Conservation (phyloP, 2,329 filamentous ascomycete genomes). For the Tympanopsis confertula region DNA sequence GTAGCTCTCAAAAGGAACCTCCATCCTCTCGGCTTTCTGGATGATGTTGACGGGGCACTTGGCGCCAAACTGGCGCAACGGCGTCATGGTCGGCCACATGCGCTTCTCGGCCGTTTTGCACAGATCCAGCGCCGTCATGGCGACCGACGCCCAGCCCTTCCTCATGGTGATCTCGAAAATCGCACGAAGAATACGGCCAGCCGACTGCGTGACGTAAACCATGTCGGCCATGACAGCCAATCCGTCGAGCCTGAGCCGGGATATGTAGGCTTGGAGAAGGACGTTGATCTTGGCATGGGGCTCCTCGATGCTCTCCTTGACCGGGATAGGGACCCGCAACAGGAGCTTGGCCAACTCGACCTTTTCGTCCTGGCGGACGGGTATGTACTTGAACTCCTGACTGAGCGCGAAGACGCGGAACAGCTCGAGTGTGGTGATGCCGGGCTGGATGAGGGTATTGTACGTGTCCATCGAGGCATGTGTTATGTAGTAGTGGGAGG, state of each 20-base stretch:
- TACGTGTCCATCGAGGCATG: slow-evolving; percentile 95
- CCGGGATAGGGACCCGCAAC: slow-evolving; percentile 80
- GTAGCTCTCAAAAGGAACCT: slow-evolving; percentile 85
- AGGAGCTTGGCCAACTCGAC: slow-evolving; percentile 87
- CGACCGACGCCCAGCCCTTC: slow-evolving; percentile 89
- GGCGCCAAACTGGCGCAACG: slow-evolving; percentile 81
- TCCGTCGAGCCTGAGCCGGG: slow-evolving; percentile 82
- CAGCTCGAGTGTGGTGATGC: slow-evolving; percentile 84
- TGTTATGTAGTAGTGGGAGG: slow-evolving; percentile 97
- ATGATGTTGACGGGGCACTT: slow-evolving; percentile 74
- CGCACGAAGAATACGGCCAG: slow-evolving; percentile 85
- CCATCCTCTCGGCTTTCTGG: slow-evolving; percentile 85
- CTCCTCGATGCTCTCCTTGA: slow-evolving; percentile 96
- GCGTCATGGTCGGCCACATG: slow-evolving; percentile 99
- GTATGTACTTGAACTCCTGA: slow-evolving; percentile 98
- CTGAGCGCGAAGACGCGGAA: slow-evolving; percentile 94
- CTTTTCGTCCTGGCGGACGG: slow-evolving; percentile 94
- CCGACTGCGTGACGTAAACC: slow-evolving; percentile 96
- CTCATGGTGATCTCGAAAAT: slow-evolving; percentile 96
- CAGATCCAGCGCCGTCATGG: slow-evolving; percentile 81
- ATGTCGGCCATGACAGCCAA: slow-evolving; percentile 95
- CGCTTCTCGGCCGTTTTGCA: slow-evolving; percentile 99
- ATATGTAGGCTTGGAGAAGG: slow-evolving; percentile 90
- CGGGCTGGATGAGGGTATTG: slow-evolving; percentile 86
- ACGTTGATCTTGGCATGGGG: slow-evolving; percentile 97